These are phyloP conservation scores for Chloris gayana DNA, from an alignment of 176 grass and related monocot genomes.

Conservation along the genomic window DNA sequence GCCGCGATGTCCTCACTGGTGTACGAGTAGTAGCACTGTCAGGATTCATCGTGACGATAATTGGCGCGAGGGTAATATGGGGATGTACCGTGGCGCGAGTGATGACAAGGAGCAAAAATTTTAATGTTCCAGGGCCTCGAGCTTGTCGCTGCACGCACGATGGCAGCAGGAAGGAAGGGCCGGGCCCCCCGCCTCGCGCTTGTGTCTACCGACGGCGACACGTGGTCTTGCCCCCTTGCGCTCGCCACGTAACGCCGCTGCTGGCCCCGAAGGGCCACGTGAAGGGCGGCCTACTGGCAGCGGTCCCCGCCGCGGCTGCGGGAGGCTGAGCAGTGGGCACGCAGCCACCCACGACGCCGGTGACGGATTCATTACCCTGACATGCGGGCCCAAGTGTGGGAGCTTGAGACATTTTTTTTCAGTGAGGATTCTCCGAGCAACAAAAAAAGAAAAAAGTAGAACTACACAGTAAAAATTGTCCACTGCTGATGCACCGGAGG, in stretches of 20 bases:
- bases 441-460: too few relatives aligned
- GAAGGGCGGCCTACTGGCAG: not conserved
- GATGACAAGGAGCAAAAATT: not conserved
- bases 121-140: constrained; percentile 20
- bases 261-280: not conserved
- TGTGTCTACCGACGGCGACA: constrained; percentile 17
- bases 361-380: not conserved
- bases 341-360: not conserved
- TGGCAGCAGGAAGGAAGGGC: constrained; percentile 2
- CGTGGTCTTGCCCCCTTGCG: constrained; percentile 2
- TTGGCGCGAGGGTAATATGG: constrained; percentile 17
- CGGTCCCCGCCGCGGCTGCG: not conserved
- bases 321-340: not conserved
- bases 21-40: too few relatives aligned
- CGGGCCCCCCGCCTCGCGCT: not conserved
- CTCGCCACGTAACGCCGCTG: constrained; percentile 28
- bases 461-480: too few relatives aligned
- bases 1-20: not conserved
- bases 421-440: too few relatives aligned
- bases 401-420: not conserved
- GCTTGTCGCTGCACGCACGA: constrained; percentile 32
- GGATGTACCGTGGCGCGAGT: not conserved
- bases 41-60: not conserved
- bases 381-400: not conserved
- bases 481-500: not conserved